Base-by-base conservation (phyloP, 495 filamentous ascomycete genomes). In the Penicillium maclennaniae region DNA sequence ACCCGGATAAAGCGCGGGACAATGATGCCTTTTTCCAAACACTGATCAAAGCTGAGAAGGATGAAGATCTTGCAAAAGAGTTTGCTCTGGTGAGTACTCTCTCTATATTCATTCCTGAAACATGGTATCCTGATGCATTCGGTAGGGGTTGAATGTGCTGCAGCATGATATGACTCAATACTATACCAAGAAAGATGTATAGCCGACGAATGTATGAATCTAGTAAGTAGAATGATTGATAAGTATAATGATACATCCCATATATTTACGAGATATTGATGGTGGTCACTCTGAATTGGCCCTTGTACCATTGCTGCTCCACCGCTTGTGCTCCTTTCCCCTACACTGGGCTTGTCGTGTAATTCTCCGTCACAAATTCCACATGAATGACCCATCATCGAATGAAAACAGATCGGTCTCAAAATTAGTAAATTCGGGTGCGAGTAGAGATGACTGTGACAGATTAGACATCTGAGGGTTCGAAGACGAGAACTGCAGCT, bases 1-100 rank as follows among this genome's bases (percentile, higher is more conserved):
- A 74, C 39, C 62, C 74, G 0, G 68, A 75, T 16, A 67, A 42
- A 7, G 65, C 65, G 2, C 52, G 59, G 1, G 57, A 69, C 19
- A 62, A 67, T 25, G 66, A 80, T 42, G 62, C 68, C 19, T 77
- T 78, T 19, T 71, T 78, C 47, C 49, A 65, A 38, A 37, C 66
- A 3, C 60, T 63, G 21, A 43, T 61, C 0, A 43, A 56, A 38
- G 53, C 65, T 2, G 61, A 67, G 56, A 65, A 42, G 12, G 63
- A 70, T 49, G 23, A 56, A 16, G 53, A 51, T 3, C 45, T 67
- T 38, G 54, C 58, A 7, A 52, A 57, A 38, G 61, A 65, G 34
- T 37, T 70, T 6, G 56, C 59, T n/a, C 21, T 66, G 54, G 66
- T 67, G 17, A 49, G 63, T 58, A 34, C 1, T 34, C 1, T 40